These are phyloP conservation scores for Hyphopichia burtonii DNA, from an alignment of 1,139 yeast species.

Conservation along the genomic window DNA sequence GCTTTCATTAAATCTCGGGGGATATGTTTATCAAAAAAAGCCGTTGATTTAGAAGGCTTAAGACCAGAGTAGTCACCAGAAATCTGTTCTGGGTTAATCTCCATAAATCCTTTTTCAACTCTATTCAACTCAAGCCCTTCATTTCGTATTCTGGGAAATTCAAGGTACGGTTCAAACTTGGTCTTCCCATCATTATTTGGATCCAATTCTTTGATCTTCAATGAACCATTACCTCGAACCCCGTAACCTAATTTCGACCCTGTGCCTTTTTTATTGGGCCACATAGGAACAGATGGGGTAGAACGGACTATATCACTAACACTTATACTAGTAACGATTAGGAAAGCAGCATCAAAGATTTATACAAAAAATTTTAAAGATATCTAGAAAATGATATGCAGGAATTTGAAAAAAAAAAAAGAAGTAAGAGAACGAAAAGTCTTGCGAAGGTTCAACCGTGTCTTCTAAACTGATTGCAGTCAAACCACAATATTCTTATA, in stretches of 20 bases:
- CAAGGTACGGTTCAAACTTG: conserved; percentile 12
- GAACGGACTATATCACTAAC: neutral
- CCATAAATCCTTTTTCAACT: conserved; percentile 14
- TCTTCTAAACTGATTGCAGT: neutral
- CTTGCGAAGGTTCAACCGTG: neutral
- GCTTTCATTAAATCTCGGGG: neutral
- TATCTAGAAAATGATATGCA: neutral
- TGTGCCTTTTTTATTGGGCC: conserved; percentile 42
- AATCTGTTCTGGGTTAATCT: neutral
- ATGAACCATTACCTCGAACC: conserved; percentile 26
- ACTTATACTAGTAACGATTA: no score
- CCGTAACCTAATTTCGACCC: conserved; percentile 44
- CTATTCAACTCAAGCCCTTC: conserved; percentile 16
- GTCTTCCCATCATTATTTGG: conserved; percentile 8
- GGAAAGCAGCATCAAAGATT: neutral
- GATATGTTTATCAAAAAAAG: neutral
- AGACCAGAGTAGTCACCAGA: neutral
- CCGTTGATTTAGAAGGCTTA: neutral
- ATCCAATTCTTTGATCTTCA: neutral
- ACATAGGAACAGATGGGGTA: conserved; percentile 20
- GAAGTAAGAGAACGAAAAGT: neutral
- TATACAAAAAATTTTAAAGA: neutral
- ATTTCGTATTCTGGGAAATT: conserved; percentile 24
- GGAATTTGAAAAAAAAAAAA: neutral
- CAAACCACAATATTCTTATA: neutral